Base-by-base conservation (phyloP, 306 rosid genomes). In the Potentilla sterilis region DNA sequence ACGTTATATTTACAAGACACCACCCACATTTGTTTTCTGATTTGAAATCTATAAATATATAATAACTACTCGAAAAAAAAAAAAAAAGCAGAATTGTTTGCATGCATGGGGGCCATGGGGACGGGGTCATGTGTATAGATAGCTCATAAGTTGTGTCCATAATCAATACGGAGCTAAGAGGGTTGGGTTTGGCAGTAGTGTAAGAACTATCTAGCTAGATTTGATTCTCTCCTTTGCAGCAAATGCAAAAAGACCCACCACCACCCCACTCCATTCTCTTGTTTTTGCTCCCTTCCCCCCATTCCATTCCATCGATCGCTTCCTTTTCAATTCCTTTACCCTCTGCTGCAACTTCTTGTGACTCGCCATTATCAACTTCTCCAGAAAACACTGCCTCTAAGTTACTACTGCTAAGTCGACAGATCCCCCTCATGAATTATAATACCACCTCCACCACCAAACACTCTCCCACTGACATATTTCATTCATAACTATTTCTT, bases 321-420 rank as follows among this genome's bases (percentile, higher is more conserved):
- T 70, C 52, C 40, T 40, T 79, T 48, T 65, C 77, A 44, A 51
- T 58, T 47, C 40, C 37, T 64, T 64, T 37, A 18, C 69, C 63
- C 69, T 73, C 68, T 76, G 67, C 59, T 82, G 82, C 69, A 73
- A 58, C 79, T 79, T 85, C 86, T 72, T 86, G 88, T 88, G 91
- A 83, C 81, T 81, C 11, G 79, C 52, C 66, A 72, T 72, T 72
- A 72, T 55, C 49, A 72, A 14, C 76, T 38, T 72, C 66, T 54
- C 76, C 67, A 72, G 66, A 54, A 72, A 55, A 22, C 67, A 24
- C 67, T 73, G 55, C 48, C 41, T 57, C 71, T 48, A 67, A 67
- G 6, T 11, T 40, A 66, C 48, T 66, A 63, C 44, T 37, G 9
- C 40, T 28, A 32, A 7, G 18, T 38, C 38, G 21, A 51, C 64